Conservation (phyloP, 1,284 basidiomycete species). For the Hymenochaete sp. region DNA sequence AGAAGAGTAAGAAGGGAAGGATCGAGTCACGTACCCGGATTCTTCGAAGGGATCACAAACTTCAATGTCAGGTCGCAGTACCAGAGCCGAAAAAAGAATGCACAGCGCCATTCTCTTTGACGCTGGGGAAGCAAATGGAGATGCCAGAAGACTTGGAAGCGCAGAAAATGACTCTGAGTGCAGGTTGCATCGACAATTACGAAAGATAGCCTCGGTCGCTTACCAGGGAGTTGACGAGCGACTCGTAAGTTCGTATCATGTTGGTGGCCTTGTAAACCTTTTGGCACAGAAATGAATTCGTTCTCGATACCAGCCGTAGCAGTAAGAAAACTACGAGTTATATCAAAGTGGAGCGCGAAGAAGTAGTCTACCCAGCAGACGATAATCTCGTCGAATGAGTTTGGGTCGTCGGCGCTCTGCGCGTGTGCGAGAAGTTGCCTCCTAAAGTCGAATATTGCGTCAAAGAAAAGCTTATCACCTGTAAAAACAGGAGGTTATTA, state of each 20-base stretch:
- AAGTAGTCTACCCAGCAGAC: constrained; percentile 58
- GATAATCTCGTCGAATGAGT: constrained; percentile 21
- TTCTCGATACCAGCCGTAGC: constrained; percentile 22
- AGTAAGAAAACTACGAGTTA: constrained; percentile 30
- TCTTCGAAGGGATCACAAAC: constrained; percentile 12
- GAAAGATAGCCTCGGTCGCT: constrained; percentile 12
- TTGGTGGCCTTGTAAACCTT: constrained; percentile 32
- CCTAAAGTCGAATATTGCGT: constrained; percentile 8
- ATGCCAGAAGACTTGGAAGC: constrained; percentile 37
- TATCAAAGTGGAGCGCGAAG: constrained; percentile 43
- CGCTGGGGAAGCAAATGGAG: constrained; percentile 45
- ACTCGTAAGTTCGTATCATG: constrained; percentile 46
- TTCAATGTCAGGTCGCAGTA: constrained; percentile 39
- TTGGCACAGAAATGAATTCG: constrained; percentile 20
- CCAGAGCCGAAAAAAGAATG: constrained; percentile 45
- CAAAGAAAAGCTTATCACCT: constrained; percentile 1
- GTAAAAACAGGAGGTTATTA: neutral
- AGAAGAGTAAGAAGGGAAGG: neutral
- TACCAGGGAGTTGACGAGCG: constrained; percentile 59
- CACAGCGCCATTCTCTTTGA: constrained; percentile 46
- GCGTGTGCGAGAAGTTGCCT: constrained; percentile 3
- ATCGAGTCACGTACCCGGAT: constrained; percentile 7
- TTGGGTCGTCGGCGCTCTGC: neutral
- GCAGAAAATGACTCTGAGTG: constrained; percentile 42
- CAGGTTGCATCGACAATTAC: neutral